Evolutionary conservation across 1,284 basidiomycete genomes (phyloP), one percentile per base, ranked within the genome.

Genomic region (Ustilago nuda): DNA sequence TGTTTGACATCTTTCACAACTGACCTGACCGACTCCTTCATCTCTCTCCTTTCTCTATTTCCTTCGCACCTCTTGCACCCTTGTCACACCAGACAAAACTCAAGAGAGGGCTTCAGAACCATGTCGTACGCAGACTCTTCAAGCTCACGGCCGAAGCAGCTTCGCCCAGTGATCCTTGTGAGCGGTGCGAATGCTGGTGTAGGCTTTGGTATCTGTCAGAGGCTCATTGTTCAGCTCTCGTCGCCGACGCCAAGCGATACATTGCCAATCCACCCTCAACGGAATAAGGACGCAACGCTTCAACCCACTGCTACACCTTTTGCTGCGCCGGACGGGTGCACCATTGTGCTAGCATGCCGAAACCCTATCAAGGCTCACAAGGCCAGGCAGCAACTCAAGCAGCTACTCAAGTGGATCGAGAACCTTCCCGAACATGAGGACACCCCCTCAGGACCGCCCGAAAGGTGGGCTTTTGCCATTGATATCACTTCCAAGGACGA

Each of bases 301-400:
- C 71, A 69, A n/a, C 76, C 68, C 4, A 39, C 70, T 0, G 70
- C 82, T 15, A 81, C 83, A 19, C 81, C 84, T 4, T 86, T 82
- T 56, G 66, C 80, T n/a, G 84, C 85, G 3, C 70, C 79, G 11
- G 66, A 86, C 52, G 85, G 85, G 35, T 79, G 79, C 67, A 85
- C 83, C 23, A 57, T 86, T 46, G 53, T 86, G 46, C 78, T 86
- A 7, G 85, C 85, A 13, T 85, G 84, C 57, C 79, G 85, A 4
- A 86, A 86, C 50, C 76, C 82, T 32, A 80, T 84, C 67, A 85
- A 85, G 54, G 85, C 85, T 13, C 80, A 83, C 64, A 74, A 80
- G 50, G 85, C 84, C 1, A 56, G 79, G 36, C 56, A 60, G 32
- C 72, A 82, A 43, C 80, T 86, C 30, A 54, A 81, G 51, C 61